Base-by-base conservation (phyloP, 768 basidiomycete species). In the Termitomyces sp. region DNA sequence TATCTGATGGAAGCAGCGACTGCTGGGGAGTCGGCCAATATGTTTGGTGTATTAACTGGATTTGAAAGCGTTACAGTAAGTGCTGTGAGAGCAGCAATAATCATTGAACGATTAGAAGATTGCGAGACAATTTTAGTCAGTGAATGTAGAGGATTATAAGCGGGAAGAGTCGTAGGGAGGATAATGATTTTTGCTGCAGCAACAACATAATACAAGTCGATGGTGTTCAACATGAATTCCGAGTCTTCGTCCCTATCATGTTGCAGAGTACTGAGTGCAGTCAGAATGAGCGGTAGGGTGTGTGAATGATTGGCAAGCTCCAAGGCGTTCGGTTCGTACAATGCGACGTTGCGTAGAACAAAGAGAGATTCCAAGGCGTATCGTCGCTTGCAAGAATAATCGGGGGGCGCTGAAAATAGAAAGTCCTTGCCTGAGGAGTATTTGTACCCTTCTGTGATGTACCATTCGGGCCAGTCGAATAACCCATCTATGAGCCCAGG, bases 401-500 rank as follows among this genome's bases (percentile, higher is more conserved):
- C 78, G 10, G 77, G 77, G 0, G 81, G 69, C 18, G 79, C 67
- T 28, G 87, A 81, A 61, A 92, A 92, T 37, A 92, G 70, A 9
- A 72, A 54, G 33, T 74, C 62, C 36, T 67, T 65, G 26, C 81
- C 77, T 47, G 74, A 71, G 33, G 69, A 68, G 56, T 73, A 69
- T 61, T 77, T 77, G 64, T 81, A 75, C n/a, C 87, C 86, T 61
- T 85, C 81, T 2, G 69, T 76, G 51, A 85, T 77, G 69, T 90
- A 95, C 86, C 86, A 89, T 66, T 90, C 86, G 3, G 94, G 93
- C 88, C 89, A 93, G 66, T 88, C 89, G 59, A 93, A 88, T 22
- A 98, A 76, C 5, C 87, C 88, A 64, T 93, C 88, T 26, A 90
- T 83, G 42, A 95, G 76, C 9, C 92, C 92, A 0, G 91, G 88